These are phyloP conservation scores for Penicillium corylophilum DNA, from an alignment of 2,329 filamentous ascomycete genomes.

Conservation along the genomic window DNA sequence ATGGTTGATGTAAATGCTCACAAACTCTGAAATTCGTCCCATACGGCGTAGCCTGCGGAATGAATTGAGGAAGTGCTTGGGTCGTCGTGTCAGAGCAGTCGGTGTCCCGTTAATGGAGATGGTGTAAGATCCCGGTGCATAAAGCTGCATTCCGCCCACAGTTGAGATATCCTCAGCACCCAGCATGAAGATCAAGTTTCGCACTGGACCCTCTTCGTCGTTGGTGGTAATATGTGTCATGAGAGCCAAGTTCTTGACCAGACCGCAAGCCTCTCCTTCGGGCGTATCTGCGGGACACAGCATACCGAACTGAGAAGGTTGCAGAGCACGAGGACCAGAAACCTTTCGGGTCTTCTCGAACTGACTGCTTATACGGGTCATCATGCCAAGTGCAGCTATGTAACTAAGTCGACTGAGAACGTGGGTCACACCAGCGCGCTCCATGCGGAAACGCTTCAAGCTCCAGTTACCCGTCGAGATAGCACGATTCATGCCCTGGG, in stretches of 20 bases:
- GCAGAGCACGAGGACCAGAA: conserved; percentile 88
- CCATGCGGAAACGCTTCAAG: conserved; percentile 98
- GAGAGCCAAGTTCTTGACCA: conserved; percentile 95
- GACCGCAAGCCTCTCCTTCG: conserved; percentile 95
- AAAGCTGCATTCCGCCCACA: conserved; percentile 82
- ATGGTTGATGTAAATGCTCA: conserved; percentile 93
- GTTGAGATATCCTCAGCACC: conserved; percentile 80
- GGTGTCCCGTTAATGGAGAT: conserved; percentile 96
- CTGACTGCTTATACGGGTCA: conserved; percentile 97
- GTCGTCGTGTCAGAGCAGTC: conserved; percentile 79
- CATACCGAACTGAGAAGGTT: conserved; percentile 98
- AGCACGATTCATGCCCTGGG: conserved; percentile 87
- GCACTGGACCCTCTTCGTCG: conserved; percentile 87
- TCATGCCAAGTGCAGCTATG: conserved; percentile 96
- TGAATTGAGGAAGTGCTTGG: conserved; percentile 78
- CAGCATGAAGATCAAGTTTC: conserved; percentile 79
- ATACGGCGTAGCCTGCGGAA: conserved; percentile 86
- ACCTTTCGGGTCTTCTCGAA: conserved; percentile 99
- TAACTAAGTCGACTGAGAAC: conserved; percentile 94
- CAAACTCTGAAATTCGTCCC: conserved; percentile 91
- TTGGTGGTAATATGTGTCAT: conserved; percentile 99
- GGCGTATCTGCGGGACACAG: conserved; percentile 95
- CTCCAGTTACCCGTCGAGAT: conserved; percentile 99
- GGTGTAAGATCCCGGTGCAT: conserved; percentile 77
- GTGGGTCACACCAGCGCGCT: conserved; percentile 92